phyloP scores from a whole-genome alignment of 208 protist genomes.

The Lotmaria passim region DNA sequence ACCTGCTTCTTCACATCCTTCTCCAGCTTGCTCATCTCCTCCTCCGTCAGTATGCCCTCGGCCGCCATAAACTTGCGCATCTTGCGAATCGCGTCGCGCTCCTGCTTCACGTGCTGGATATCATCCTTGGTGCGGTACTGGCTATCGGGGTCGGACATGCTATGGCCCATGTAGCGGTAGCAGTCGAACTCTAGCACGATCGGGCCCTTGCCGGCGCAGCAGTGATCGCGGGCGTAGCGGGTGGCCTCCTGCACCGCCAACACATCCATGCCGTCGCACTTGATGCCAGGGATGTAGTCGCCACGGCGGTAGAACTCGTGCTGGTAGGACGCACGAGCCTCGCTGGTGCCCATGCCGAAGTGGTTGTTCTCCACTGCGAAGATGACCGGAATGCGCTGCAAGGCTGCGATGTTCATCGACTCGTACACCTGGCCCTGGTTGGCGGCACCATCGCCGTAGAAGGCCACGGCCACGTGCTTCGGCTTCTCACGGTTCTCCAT shows the following conservation, averaged over 20 bases:
- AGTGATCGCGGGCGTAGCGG: conserved; percentile 87
- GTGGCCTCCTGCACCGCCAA: conserved; percentile 94
- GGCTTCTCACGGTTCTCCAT: conserved; percentile 84
- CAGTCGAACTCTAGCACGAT: conserved; percentile 96
- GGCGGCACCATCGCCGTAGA: conserved; percentile 98
- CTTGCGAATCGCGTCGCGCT: conserved; percentile 91
- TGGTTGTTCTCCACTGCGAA: conserved; percentile 99
- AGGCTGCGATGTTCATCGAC: conserved; percentile 97
- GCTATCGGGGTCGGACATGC: conserved; percentile 98
- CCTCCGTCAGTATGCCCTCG: conserved; percentile 92
- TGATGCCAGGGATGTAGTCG: conserved; percentile 96
- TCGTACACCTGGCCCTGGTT: conserved; percentile 99
- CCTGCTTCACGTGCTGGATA: conserved; percentile 90
- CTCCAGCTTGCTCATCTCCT: conserved; percentile 95
- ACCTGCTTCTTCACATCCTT: conserved; percentile 92
- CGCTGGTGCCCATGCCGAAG: conserved; percentile 98
- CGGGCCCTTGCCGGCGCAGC: conserved; percentile 89
- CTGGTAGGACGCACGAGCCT: conserved; percentile 87
- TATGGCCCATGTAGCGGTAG: conserved; percentile 98
- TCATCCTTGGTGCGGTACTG: conserved; percentile 97
- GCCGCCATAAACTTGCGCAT: conserved; percentile 85
- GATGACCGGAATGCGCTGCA: conserved; percentile 97
- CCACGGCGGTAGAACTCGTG: conserved; percentile 97
- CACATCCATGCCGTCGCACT: conserved; percentile 98
- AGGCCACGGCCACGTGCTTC: conserved; percentile 90